Percentiles rank a stretch among this genome's conserved stretches.
These are phyloP conservation scores for Cichorium intybus DNA, from an alignment of 140 eudicot genomes.

Conservation along the genomic window DNA sequence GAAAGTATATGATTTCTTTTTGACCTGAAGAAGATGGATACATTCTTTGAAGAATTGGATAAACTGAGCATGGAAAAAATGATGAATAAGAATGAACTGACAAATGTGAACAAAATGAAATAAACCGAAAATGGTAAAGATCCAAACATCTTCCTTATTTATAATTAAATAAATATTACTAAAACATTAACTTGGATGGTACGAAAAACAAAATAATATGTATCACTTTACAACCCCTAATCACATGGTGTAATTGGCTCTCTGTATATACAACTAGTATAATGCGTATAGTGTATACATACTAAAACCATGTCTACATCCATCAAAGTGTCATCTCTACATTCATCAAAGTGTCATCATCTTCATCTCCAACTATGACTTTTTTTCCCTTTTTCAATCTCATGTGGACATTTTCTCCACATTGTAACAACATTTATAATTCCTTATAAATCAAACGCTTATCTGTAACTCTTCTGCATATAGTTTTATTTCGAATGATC, in stretches of 20 bases:
- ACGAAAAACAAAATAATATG: too few relatives aligned
- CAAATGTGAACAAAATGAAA: too few relatives aligned
- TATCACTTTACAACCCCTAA: too few relatives aligned
- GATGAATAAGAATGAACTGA: neutral
- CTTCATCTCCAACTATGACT: neutral
- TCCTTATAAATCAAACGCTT: neutral
- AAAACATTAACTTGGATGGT: too few relatives aligned
- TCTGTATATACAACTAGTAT: neutral
- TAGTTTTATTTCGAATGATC: too few relatives aligned
- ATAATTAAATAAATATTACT: too few relatives aligned
- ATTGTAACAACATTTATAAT: neutral
- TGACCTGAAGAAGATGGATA: slow-evolving; percentile 11
- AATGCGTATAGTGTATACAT: neutral
- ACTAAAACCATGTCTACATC: neutral
- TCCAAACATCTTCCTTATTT: too few relatives aligned
- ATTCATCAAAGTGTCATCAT: too few relatives aligned
- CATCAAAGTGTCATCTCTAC: too few relatives aligned
- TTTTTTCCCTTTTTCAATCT: neutral
- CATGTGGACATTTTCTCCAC: neutral
- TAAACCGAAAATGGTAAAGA: neutral
- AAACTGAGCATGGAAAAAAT: slow-evolving; percentile 19
- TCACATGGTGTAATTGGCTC: too few relatives aligned
- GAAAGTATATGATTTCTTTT: neutral
- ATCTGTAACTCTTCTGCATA: neutral
- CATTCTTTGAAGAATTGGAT: slow-evolving; percentile 12